These are phyloP conservation scores for Phanerodontia chrysosporium DNA, from an alignment of 768 basidiomycete species.

Conservation along the genomic window DNA sequence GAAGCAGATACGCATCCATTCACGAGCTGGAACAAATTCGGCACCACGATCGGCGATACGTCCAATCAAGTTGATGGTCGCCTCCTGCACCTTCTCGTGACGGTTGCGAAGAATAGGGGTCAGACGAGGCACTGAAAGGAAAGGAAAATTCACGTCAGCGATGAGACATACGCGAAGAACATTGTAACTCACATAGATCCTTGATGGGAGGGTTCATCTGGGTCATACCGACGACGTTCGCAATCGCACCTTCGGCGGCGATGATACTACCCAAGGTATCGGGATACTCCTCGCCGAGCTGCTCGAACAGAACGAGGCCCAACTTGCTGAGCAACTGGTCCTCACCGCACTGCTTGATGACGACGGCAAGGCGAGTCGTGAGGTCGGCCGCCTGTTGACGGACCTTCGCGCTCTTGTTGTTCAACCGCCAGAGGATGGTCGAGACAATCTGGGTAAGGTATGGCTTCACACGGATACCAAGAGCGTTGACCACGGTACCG, in stretches of 20 bases:
- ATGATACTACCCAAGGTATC: constrained; percentile 99
- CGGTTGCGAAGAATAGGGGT: constrained; percentile 99
- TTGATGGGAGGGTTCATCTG: constrained; percentile 99
- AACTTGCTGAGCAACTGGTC: constrained; percentile 94
- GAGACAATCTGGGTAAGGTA: constrained; percentile 99
- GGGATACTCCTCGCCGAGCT: constrained; percentile 98
- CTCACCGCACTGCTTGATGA: constrained; percentile 98
- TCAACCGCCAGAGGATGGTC: constrained; percentile 97
- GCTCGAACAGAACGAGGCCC: constrained; percentile 95
- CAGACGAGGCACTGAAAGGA: constrained; percentile 86
- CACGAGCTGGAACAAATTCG: constrained; percentile 95
- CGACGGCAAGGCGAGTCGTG: constrained; percentile 90
- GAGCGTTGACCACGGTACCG: constrained; percentile 94
- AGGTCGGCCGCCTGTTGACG: constrained; percentile 99
- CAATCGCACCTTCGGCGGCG: constrained; percentile 96
- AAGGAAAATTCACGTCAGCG: constrained; percentile 12
- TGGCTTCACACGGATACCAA: constrained; percentile 95
- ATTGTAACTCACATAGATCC: constrained; percentile 77
- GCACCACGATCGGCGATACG: constrained; percentile 99
- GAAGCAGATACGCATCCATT: constrained; percentile 99
- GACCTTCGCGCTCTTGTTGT: constrained; percentile 99
- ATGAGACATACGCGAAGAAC: background rate
- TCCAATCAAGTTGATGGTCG: constrained; percentile 98
- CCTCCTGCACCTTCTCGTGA: constrained; percentile 99
- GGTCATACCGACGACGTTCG: constrained; percentile 99